These are phyloP conservation scores for Hortiboletus flavorubellus DNA, from an alignment of 768 basidiomycete genomes.

Conservation along the genomic window DNA sequence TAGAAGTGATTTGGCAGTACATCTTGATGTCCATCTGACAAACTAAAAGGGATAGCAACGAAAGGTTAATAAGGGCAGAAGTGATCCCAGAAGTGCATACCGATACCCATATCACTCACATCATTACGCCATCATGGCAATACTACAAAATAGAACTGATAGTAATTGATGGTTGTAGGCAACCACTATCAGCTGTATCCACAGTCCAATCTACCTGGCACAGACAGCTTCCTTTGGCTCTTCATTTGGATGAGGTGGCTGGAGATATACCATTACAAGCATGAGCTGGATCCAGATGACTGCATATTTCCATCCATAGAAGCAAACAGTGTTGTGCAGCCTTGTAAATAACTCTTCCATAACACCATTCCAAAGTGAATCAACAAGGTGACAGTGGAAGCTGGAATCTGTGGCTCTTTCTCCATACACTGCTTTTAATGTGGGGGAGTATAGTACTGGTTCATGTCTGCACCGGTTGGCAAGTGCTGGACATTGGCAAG, in stretches of 20 bases:
- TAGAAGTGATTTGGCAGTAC: not conserved
- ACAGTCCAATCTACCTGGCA: not conserved
- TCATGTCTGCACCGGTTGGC: slow-evolving; percentile 37
- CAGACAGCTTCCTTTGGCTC: not conserved
- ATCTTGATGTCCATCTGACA: not conserved
- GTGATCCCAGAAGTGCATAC: not conserved
- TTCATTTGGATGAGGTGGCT: not conserved
- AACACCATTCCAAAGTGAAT: not conserved
- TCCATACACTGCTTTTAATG: not conserved
- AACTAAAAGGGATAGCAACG: not conserved
- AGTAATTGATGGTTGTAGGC: not conserved
- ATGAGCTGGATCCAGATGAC: not conserved
- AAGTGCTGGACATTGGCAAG: slow-evolving; percentile 33
- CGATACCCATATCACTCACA: not conserved
- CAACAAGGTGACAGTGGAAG: not conserved
- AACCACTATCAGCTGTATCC: not conserved
- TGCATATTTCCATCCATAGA: no score
- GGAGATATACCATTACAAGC: not conserved
- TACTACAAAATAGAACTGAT: not conserved
- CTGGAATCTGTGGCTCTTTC: not conserved
- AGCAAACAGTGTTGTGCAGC: no score
- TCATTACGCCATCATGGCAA: not conserved
- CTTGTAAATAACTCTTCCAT: not conserved
- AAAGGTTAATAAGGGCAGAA: not conserved
- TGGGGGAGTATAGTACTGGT: slow-evolving; percentile 22